Conservation (phyloP, 192 early-diverging fungal species). For the Coemansia javaensis region DNA sequence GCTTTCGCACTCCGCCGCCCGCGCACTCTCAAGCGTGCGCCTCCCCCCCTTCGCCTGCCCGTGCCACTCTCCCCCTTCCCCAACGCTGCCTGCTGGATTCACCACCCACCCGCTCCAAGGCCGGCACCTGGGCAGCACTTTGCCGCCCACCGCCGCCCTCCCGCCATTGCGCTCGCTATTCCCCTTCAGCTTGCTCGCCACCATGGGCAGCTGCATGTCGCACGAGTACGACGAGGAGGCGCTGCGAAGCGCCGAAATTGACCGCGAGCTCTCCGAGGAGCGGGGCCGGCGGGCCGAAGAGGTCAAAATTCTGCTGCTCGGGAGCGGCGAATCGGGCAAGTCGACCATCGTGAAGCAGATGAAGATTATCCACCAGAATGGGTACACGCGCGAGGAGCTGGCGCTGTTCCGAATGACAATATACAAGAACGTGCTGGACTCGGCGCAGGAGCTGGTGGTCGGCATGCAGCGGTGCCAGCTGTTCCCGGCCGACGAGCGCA, state of each 20-base stretch:
- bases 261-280: slow-evolving; percentile 53
- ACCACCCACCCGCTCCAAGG: no score
- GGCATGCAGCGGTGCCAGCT: slow-evolving; percentile 65
- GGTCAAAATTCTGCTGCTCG: slow-evolving; percentile 56
- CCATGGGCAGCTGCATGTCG: slow-evolving; percentile 54
- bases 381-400: slow-evolving; percentile 77
- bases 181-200: slow-evolving; percentile 6
- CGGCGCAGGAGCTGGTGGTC: slow-evolving; percentile 67
- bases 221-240: slow-evolving; percentile 48
- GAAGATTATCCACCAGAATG: slow-evolving; percentile 95
- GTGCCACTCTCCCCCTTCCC: no score
- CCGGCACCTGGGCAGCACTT: no score
- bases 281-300: slow-evolving; percentile 51
- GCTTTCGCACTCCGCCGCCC: no score
- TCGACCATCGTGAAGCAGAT: slow-evolving; percentile 96
- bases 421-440: slow-evolving; percentile 83
- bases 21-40: no score
- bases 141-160: no score
- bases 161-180: slow-evolving; percentile 3
- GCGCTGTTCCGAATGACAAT: slow-evolving; percentile 71
- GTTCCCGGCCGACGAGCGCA: slow-evolving; percentile 52
- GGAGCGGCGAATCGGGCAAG: slow-evolving; percentile 91
- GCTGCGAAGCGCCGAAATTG: slow-evolving; percentile 53
- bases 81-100: no score
- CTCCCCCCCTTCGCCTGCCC: no score